Base-by-base conservation (phyloP, 2,329 filamentous ascomycete genomes). In the Moelleriella libera region DNA sequence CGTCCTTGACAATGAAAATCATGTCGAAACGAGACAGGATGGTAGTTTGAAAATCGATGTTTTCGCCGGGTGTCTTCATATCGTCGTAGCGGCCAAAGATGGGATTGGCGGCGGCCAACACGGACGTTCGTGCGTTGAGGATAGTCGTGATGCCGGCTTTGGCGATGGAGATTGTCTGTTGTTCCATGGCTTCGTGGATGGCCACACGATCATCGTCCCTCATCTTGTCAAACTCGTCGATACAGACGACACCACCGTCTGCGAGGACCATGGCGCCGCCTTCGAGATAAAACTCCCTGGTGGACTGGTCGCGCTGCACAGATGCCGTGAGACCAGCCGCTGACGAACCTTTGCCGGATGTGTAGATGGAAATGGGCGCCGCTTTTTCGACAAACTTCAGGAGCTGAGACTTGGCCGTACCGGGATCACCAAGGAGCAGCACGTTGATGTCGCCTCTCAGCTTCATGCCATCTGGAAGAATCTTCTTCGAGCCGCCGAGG, bases 211-310 rank as follows among this genome's bases (percentile, higher is more conserved):
- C 92, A 64, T 98, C 92, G 61, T 98, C 92, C 52, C 92, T 78
- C 92, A 98, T 98, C 73, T 98, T 98, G 70, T 98, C 92, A 61
- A 98, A 98, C 67, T 98, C 92, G 61, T 98, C 92, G 57, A 98
- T 98, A 65, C 92, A 97, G 8, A 97, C 92, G 1, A 97, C 90
- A 57, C 92, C 92, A 2, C 89, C 89, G 55, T 98, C 92, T 4
- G 92, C 92, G 14, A 98, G 78, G 4, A 98, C 92, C 92, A 98
- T 97, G 32, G 92, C 92, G 66, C 92, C 92, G 44, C 92, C 92
- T 71, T 98, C 92, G 1, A 98, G 80, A 59, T 97, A 98, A 65
- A 98, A 98, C 63, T 98, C 92, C 46, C 92, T 79, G 0, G 90
- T 96, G 11, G 82, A 85, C 11, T 86, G 82, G 59, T 98, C 92